These are phyloP conservation scores for Aspergillus fructus DNA, from an alignment of 2,329 filamentous ascomycete species.

Conservation along the genomic window DNA sequence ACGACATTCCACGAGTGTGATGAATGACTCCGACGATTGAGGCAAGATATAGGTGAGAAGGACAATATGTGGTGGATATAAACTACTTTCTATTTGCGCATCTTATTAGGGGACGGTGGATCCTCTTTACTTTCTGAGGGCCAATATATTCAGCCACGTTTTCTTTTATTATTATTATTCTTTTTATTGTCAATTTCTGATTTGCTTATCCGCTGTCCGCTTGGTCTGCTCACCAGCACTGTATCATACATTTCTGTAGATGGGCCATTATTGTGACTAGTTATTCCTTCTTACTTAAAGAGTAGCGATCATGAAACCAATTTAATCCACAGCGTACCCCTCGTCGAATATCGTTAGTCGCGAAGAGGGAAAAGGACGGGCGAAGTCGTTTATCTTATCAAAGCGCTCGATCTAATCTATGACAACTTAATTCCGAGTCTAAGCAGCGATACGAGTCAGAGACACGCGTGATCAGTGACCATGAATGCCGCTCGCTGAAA, in stretches of 20 bases:
- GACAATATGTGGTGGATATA: not conserved
- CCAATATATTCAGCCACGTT: not conserved
- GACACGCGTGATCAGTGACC: not conserved
- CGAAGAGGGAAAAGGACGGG: not conserved
- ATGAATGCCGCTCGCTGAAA: not conserved
- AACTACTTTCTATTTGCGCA: not conserved
- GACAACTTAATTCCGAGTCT: no score
- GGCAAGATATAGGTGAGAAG: constrained; percentile 6
- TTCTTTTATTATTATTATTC: not conserved
- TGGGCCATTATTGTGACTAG: not conserved
- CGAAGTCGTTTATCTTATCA: not conserved
- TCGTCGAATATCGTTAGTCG: not conserved
- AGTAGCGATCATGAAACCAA: not conserved
- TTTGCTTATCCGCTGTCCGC: not conserved
- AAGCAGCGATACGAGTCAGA: not conserved
- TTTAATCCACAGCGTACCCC: not conserved
- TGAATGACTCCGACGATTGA: constrained; percentile 19
- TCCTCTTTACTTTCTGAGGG: not conserved
- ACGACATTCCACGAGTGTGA: constrained; percentile 24
- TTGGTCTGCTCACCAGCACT: not conserved
- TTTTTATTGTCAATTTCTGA: not conserved
- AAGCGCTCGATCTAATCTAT: not conserved
- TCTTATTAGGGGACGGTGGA: not conserved
- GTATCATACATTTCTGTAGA: not conserved
- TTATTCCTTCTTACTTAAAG: not conserved